A percentile compares a stretch with the other conserved stretches of the same genome.
phyloP scores from a whole-genome alignment of 805 yeast genomes.

The Metschnikowia drakensbergensis region DNA sequence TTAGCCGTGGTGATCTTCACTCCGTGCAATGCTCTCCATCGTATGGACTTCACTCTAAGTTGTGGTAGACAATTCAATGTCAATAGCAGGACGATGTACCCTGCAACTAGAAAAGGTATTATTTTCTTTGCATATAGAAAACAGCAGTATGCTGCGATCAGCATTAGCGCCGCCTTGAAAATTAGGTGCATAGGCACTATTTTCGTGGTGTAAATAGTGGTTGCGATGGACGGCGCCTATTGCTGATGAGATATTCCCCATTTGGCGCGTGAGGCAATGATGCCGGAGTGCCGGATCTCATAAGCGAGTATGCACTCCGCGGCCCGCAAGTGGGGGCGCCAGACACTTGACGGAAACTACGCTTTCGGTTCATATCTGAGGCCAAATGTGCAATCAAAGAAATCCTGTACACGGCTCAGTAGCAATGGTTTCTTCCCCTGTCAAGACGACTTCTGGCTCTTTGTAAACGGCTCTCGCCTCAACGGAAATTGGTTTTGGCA shows the following conservation, averaged over 20 bases:
- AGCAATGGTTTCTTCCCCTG: too few species aligned
- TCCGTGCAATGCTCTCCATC: constrained; percentile 17
- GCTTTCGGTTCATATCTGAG: too few species aligned
- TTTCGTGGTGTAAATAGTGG: not conserved
- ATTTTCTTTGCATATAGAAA: too few species aligned
- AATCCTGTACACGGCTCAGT: too few species aligned
- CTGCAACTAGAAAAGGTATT: not conserved
- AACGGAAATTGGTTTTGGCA: too few species aligned
- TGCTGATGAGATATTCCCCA: not conserved
- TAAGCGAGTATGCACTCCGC: not conserved
- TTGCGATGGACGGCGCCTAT: not conserved
- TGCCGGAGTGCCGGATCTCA: constrained; percentile 2
- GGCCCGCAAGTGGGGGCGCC: not conserved
- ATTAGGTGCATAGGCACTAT: not conserved
- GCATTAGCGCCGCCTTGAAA: not conserved
- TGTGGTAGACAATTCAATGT: constrained; percentile 13
- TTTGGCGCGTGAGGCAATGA: not conserved
- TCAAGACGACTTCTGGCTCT: too few species aligned
- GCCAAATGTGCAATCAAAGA: too few species aligned
- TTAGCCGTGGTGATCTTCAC: constrained; percentile 10
- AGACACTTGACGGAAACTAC: not conserved
- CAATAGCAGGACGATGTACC: constrained; percentile 8
- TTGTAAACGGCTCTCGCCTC: too few species aligned
- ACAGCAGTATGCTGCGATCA: too few species aligned
- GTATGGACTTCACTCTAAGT: constrained; percentile 12